These are phyloP conservation scores for Geranomyces variabilis DNA, from an alignment of 192 early-diverging fungal genomes.

Conservation along the genomic window DNA sequence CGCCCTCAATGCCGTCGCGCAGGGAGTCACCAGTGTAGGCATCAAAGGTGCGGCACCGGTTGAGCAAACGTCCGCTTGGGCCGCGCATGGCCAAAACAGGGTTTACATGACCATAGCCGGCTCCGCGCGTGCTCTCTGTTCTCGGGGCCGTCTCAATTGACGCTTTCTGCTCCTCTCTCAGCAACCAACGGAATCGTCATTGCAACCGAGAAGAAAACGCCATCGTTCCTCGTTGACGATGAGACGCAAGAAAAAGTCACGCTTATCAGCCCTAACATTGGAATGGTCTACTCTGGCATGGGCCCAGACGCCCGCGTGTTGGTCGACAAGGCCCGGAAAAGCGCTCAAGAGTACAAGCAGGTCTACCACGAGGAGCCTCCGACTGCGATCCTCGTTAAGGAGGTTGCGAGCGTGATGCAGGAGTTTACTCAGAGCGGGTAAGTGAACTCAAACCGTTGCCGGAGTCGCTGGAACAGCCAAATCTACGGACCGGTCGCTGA, in stretches of 20 bases:
- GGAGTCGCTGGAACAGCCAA: not conserved
- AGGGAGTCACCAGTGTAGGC: conserved; percentile 89
- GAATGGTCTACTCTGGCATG: conserved; percentile 99
- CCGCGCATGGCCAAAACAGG: too few relatives aligned
- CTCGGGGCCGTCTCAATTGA: not conserved
- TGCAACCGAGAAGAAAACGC: conserved; percentile 96
- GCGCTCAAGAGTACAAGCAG: conserved; percentile 92
- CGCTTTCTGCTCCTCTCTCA: conserved; percentile 37
- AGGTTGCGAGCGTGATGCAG: conserved; percentile 97
- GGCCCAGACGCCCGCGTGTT: conserved; percentile 96
- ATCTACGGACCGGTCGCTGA: not conserved
- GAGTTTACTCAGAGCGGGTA: conserved; percentile 98
- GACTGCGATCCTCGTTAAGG: conserved; percentile 92
- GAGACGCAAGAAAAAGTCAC: conserved; percentile 89
- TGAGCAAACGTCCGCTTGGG: too few relatives aligned
- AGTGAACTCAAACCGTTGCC: conserved; percentile 9
- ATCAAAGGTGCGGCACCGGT: conserved; percentile 74
- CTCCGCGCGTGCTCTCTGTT: not conserved
- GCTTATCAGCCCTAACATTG: conserved; percentile 88
- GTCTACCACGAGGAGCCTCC: conserved; percentile 96
- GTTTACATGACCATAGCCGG: not conserved
- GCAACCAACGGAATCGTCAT: conserved; percentile 97
- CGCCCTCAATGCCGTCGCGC: conserved; percentile 88
- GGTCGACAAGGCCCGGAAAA: conserved; percentile 92
- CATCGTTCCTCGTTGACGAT: conserved; percentile 92